Evolutionary conservation across 2,329 filamentous ascomycete species (phyloP), one percentile per base, ranked within the genome.

Genomic region (Microdochium bolleyi): DNA sequence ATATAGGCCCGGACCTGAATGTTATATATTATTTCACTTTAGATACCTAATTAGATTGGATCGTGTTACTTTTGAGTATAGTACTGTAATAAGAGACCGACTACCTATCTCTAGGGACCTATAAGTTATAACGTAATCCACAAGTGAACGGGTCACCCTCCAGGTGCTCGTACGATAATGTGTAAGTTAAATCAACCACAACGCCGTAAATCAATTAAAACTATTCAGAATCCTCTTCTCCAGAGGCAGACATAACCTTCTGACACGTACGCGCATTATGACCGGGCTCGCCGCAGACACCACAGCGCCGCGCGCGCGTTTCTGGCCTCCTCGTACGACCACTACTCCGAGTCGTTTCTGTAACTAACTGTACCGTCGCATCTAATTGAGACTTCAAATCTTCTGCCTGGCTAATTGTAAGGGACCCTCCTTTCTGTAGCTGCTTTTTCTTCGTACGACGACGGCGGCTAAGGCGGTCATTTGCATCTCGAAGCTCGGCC

Each of bases 281-380:
- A n/a, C 37, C 37, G 37, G 37, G 9, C 37, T 49, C 24, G 4
- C 24, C 27, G 37, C n/a, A 41, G 37, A 41, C 37, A n/a, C 37
- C 37, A 41, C 37, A 41, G 37, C 37, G 37, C 19, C n/a, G 37
- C 37, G 37, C 37, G 37, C 37, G 37, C 16, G 37, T 49, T 16
- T 49, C 24, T 27, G 14, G n/a, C n/a, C 24, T 49, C 25, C 27
- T 49, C 24, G n/a, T 30, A n/a, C 48, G 27, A 27, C n/a, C 32
- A 32, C 24, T 49, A 49, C n/a, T 52, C 24, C 48, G 30, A 38
- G n/a, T 24, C 19, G 19, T 30, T 49, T 34, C 48, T 32, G 54
- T 56, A 56, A 25, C 44, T 46, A 50, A 49, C 32, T 51, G 51
- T 48, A 38, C 7, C 37, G 37, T 41, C 37, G 37, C 37, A 41